Conservation (phyloP, 2,329 filamentous ascomycete species). For the Colletotrichum somersetense region DNA sequence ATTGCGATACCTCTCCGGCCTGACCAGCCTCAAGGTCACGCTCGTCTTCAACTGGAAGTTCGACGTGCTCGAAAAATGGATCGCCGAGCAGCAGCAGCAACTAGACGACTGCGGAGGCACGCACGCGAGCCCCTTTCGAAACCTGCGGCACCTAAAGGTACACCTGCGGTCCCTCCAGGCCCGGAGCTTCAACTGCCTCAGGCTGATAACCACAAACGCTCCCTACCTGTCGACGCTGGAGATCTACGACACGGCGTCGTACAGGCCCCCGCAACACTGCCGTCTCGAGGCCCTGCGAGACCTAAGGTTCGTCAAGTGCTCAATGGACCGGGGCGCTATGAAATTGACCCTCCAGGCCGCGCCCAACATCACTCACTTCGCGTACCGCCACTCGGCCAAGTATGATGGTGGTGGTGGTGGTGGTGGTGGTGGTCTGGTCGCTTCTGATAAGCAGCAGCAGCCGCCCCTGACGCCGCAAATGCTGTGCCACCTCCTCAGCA, state of each 20-base stretch:
- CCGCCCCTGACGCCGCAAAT: slow-evolving; percentile 4
- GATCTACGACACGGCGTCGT: background rate
- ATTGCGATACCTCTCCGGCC: background rate
- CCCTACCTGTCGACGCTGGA: slow-evolving; percentile 7
- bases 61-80: background rate
- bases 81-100: background rate
- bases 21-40: background rate
- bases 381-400: background rate
- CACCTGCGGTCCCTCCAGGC: background rate
- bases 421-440: too few species aligned
- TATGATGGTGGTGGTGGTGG: too few species aligned
- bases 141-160: background rate
- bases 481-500: slow-evolving; percentile 8
- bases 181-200: background rate
- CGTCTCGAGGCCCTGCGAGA: slow-evolving; percentile 5
- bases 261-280: background rate
- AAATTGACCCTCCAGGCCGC: background rate
- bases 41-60: slow-evolving; percentile 3
- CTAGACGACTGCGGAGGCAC: too few species aligned
- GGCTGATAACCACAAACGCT: background rate
- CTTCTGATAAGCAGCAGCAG: too few species aligned
- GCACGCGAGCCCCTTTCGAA: background rate
- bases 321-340: slow-evolving; percentile 7
- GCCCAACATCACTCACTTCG: slow-evolving; percentile 10
- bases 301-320: background rate